Conservation (phyloP, 345 rosid species). For the Hibiscus mutabilis region DNA sequence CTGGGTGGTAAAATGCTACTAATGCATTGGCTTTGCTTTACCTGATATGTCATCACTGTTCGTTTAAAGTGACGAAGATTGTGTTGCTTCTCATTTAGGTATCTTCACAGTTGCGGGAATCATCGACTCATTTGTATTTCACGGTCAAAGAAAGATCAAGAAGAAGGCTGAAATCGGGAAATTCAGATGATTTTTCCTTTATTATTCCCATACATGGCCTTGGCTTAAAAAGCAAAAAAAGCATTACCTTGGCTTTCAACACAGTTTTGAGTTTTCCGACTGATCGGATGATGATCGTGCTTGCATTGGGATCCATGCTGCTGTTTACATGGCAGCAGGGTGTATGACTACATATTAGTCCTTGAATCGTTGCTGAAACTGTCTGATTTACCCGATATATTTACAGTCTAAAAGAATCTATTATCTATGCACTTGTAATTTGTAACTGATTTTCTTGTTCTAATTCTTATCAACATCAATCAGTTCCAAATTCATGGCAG, state of each 20-base stretch:
- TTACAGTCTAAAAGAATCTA: not conserved
- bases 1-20: not conserved
- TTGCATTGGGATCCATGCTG: not conserved
- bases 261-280: not conserved
- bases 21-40: not conserved
- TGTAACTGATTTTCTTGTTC: not conserved
- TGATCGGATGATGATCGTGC: not conserved
- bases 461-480: not conserved
- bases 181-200: slow-evolving; percentile 33
- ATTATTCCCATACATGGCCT: not conserved
- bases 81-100: slow-evolving; percentile 21
- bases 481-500: not conserved
- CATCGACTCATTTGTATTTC: slow-evolving; percentile 69
- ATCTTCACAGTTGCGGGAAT: slow-evolving; percentile 76
- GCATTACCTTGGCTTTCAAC: not conserved
- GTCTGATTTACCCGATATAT: not conserved
- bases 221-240: not conserved
- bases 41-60: not conserved
- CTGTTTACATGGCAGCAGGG: not conserved
- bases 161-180: slow-evolving; percentile 79
- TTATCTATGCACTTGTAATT: not conserved
- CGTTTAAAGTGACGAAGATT: not conserved
- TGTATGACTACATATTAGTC: not conserved
- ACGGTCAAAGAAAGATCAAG: slow-evolving; percentile 72
- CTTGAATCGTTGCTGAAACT: not conserved